A percentile compares a stretch with the other conserved stretches of the same genome.
These are phyloP conservation scores for Lagerstroemia speciosa DNA, from an alignment of 345 rosid genomes.

Conservation along the genomic window DNA sequence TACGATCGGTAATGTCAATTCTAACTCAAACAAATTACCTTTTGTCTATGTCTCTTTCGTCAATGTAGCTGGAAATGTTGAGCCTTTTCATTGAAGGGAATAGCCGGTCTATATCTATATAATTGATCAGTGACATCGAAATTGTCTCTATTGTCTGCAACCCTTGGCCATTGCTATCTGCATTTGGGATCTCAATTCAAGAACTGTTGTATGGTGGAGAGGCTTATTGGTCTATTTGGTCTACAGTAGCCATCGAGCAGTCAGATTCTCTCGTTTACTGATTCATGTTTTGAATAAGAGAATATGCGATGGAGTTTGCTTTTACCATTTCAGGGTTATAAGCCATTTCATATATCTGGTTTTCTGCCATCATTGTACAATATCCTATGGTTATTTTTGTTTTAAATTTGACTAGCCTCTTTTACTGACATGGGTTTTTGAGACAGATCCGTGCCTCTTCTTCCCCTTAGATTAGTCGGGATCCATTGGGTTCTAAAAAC, in stretches of 20 bases:
- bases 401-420: not conserved
- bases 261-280: not conserved
- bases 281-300: not conserved
- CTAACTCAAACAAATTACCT: not conserved
- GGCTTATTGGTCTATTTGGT: no score
- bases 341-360: not conserved
- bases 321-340: not conserved
- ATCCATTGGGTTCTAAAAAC: no score
- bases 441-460: no score
- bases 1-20: slow-evolving; percentile 46
- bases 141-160: not conserved
- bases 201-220: not conserved
- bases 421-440: no score
- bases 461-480: no score
- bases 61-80: not conserved
- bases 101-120: not conserved
- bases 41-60: not conserved
- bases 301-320: not conserved
- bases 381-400: not conserved
- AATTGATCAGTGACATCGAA: not conserved
- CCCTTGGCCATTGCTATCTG: not conserved
- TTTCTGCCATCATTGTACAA: not conserved
- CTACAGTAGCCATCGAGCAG: not conserved
- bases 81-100: not conserved
- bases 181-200: not conserved